Base-by-base conservation (phyloP, 2,329 filamentous ascomycete genomes). In the Exophiala sp. region DNA sequence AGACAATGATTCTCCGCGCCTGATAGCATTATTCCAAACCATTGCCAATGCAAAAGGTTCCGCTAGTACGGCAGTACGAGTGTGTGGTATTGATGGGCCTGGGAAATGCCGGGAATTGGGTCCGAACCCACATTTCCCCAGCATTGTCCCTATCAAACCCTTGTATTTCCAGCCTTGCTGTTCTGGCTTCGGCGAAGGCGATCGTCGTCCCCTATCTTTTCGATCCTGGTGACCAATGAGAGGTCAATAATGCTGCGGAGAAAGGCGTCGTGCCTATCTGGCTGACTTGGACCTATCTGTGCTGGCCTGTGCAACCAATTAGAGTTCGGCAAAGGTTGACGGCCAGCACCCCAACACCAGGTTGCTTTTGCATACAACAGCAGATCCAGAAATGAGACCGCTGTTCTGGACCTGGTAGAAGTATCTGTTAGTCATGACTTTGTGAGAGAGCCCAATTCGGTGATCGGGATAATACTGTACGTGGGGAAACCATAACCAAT, bases 201-300 rank as follows among this genome's bases (percentile, higher is more conserved):
- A 7, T 42, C 20, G 10, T 5, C 41, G 21, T 29, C 24, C 24
- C 41, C 41, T 43, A 43, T 43, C 41, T 43, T 21, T 18, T 20
- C 9, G 5, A 6, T 9, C 7, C n/a, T 20, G 10, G 3, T 20
- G 29, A 24, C 41, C 41, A 43, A 43, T 43, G 21, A n/a, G 11
- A 12, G n/a, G n/a, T 10, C 18, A 14, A 4, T 5, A 29, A 8
- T 2, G 41, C 7, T 11, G 7, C 41, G 21, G 41, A 43, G 21
- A 43, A 24, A n/a, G n/a, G 41, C 41, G 41, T 24, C 7, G 7
- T 32, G 21, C 64, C 60, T 36, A 63, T 66, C 35, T 64, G 9
- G 5, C 2, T 29, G 24, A 29, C 24, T 29, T 29, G 24, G 12
- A 47, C 44, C 34, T 47, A 38, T 38, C 44, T 36, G 18, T 47